phyloP scores from a whole-genome alignment of 441 rosid species.

The Gossypium trilobum region DNA sequence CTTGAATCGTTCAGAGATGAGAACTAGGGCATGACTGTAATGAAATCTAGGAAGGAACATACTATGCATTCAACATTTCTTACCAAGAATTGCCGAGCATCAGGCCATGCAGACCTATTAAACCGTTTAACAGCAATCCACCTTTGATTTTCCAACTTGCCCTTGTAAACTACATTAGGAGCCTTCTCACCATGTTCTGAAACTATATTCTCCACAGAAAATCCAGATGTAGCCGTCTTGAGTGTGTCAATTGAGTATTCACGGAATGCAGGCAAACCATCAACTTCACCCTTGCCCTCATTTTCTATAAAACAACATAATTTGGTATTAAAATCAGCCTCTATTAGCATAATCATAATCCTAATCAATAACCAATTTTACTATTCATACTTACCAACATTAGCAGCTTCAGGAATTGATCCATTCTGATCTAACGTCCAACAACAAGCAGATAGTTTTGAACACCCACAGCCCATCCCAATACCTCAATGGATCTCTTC shows the following conservation, averaged over 20 bases:
- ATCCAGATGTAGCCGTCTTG: constrained; percentile 62
- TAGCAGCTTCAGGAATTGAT: constrained; percentile 50
- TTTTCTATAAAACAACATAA: constrained; percentile 30
- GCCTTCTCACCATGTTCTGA: constrained; percentile 71
- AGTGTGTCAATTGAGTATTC: constrained; percentile 68
- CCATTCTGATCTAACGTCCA: constrained; percentile 49
- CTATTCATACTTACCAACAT: constrained; percentile 32
- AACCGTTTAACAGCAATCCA: constrained; percentile 58
- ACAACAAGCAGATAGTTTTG: constrained; percentile 58
- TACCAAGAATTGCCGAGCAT: constrained; percentile 61
- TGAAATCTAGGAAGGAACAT: background rate
- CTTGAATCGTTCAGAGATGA: background rate
- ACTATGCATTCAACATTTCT: background rate
- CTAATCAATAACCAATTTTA: background rate
- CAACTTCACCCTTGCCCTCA: constrained; percentile 47
- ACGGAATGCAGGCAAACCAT: constrained; percentile 52
- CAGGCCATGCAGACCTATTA: constrained; percentile 65
- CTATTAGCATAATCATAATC: background rate
- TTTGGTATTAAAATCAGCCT: background rate
- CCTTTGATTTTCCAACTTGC: constrained; percentile 57
- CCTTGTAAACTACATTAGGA: constrained; percentile 65
- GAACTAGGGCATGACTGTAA: background rate
- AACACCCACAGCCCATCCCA: constrained; percentile 63
- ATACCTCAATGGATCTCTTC: background rate
- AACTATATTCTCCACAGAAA: constrained; percentile 59